These are phyloP conservation scores for Begonia peltatifolia DNA, from an alignment of 306 rosid genomes.

Conservation along the genomic window DNA sequence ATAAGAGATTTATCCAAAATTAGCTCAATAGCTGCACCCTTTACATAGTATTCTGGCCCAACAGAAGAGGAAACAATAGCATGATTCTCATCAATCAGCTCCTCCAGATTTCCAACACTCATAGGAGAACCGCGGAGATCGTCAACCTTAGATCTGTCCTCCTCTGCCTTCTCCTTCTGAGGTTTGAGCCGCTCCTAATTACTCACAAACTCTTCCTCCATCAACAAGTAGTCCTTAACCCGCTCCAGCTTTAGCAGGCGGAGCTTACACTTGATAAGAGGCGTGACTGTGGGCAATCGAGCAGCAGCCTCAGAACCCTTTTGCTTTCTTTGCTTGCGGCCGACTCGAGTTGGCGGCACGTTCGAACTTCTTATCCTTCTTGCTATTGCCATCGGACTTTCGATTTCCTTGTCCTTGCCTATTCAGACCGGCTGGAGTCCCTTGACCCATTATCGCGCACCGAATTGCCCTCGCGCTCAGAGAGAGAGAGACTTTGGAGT, in stretches of 20 bases:
- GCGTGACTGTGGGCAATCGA: conserved; percentile 71
- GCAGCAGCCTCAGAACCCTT: conserved; percentile 93
- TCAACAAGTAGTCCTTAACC: conserved; percentile 69
- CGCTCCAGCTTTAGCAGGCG: conserved; percentile 80
- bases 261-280: conserved; percentile 70
- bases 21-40: no score
- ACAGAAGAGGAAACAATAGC: conserved; percentile 96
- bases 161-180: conserved; percentile 95
- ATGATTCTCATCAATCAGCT: conserved; percentile 87
- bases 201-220: conserved; percentile 95
- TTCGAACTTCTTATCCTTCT: conserved; percentile 89
- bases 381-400: conserved; percentile 57
- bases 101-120: conserved; percentile 94
- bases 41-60: conserved; percentile 94
- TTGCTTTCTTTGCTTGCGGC: conserved; percentile 84
- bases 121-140: conserved; percentile 95
- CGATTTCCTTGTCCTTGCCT: conserved; percentile 77
- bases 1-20: no score
- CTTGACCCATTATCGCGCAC: conserved; percentile 55
- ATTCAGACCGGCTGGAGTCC: conserved; percentile 84
- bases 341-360: conserved; percentile 88
- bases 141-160: conserved; percentile 95
- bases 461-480: neutral
- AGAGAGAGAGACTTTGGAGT: conserved; percentile 6
- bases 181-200: conserved; percentile 94